phyloP scores from a whole-genome alignment of 305 asterid species.

The Fraxinus sp. region DNA sequence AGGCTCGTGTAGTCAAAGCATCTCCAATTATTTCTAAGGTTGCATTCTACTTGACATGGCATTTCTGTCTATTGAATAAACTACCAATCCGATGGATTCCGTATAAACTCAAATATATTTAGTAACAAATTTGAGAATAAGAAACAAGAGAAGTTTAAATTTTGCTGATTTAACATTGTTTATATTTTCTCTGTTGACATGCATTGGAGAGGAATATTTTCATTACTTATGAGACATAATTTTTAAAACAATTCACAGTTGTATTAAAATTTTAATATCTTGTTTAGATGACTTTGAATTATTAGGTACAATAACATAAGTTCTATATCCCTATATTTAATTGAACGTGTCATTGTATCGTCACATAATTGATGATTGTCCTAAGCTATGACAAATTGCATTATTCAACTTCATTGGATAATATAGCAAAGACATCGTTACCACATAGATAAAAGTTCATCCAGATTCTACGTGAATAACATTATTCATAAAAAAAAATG shows the following conservation, averaged over 20 bases:
- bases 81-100: background rate
- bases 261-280: too few relatives aligned
- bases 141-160: too few relatives aligned
- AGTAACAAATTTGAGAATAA: too few relatives aligned
- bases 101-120: background rate
- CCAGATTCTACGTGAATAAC: background rate
- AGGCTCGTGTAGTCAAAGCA: too few relatives aligned
- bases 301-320: background rate
- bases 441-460: background rate
- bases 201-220: too few relatives aligned
- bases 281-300: too few relatives aligned
- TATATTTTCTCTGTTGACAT: too few relatives aligned
- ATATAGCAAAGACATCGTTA: background rate
- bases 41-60: background rate
- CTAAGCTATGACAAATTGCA: background rate
- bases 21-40: background rate
- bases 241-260: too few relatives aligned
- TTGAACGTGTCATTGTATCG: too few relatives aligned
- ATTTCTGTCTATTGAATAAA: background rate
- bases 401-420: background rate
- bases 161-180: too few relatives aligned
- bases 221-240: background rate
- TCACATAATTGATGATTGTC: background rate
- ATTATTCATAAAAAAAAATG: background rate
- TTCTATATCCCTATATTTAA: background rate